Percentiles rank a stretch among this genome's conserved stretches.
These are phyloP conservation scores for Tylopilus intermedius DNA, from an alignment of 768 basidiomycete genomes.

Conservation along the genomic window DNA sequence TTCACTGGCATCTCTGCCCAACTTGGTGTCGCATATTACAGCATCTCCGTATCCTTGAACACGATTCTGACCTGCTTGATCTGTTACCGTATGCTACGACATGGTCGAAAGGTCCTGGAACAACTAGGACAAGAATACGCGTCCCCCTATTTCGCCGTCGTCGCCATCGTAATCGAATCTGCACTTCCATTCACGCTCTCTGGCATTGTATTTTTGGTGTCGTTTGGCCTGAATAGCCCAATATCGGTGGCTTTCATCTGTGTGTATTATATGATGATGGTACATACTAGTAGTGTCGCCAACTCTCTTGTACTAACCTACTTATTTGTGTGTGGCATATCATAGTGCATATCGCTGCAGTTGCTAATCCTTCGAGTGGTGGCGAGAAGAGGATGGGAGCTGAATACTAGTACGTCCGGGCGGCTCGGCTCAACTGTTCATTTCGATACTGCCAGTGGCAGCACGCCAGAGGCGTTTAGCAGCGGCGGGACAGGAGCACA, in stretches of 20 bases:
- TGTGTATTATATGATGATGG: slow-evolving; percentile 21
- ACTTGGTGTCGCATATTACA: slow-evolving; percentile 15
- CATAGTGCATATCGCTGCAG: slow-evolving; percentile 27
- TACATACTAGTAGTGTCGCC: slow-evolving; percentile 1
- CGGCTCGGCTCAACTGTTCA: slow-evolving; percentile 2
- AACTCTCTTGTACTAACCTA: too few relatives aligned
- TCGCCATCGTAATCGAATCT: slow-evolving; percentile 19
- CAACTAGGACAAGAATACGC: slow-evolving; percentile 18
- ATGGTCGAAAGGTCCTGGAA: slow-evolving; percentile 4
- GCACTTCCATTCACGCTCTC: slow-evolving; percentile 21
- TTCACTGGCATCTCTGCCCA: slow-evolving; percentile 8
- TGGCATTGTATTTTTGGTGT: slow-evolving; percentile 22
- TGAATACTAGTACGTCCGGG: not conserved
- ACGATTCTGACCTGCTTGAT: slow-evolving; percentile 17
- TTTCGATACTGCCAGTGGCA: slow-evolving; percentile 3
- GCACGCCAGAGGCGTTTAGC: not conserved
- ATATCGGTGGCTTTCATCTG: slow-evolving; percentile 1
- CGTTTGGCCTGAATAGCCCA: slow-evolving; percentile 14
- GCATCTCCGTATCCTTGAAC: slow-evolving; percentile 15
- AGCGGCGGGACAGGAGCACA: not conserved
- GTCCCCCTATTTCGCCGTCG: slow-evolving; percentile 11
- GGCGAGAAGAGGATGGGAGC: slow-evolving; percentile 11
- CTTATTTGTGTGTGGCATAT: not conserved
- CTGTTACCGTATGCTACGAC: slow-evolving; percentile 15
- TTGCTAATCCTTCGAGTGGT: slow-evolving; percentile 24